Evolutionary conservation across 179 eudicot genomes (phyloP).

Genomic region (Spergularia azorica): DNA sequence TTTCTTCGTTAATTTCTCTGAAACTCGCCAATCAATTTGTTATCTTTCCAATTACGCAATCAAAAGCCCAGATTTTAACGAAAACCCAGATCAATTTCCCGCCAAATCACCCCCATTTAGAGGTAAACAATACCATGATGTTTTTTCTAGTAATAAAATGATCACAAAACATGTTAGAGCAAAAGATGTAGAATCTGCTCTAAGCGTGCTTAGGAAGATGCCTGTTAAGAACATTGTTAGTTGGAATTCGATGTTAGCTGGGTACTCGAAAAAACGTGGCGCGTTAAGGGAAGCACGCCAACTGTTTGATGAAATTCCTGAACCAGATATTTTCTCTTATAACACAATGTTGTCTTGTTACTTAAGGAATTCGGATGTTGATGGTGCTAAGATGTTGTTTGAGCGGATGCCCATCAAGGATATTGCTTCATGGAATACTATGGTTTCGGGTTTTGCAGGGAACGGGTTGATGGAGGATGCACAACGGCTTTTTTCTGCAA

Average conservation of each 20-base stretch:
- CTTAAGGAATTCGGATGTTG: conserved; percentile 49
- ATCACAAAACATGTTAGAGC: conserved; percentile 50
- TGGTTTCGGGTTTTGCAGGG: conserved; percentile 65
- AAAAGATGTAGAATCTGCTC: conserved; percentile 69
- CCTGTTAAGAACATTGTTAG: conserved; percentile 49
- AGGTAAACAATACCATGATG: conserved; percentile 3
- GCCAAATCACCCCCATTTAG: conserved; percentile 9
- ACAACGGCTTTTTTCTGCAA: conserved; percentile 42
- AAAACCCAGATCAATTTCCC: conserved; percentile 22
- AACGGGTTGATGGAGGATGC: conserved; percentile 71
- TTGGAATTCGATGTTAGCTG: conserved; percentile 81
- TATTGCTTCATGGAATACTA: conserved; percentile 80
- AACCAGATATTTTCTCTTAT: conserved; percentile 65
- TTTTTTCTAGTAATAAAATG: conserved; percentile 55
- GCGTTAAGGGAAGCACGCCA: conserved; percentile 58
- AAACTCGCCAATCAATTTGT: conserved; percentile 14
- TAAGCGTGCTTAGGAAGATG: conserved; percentile 52
- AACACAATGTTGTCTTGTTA: conserved; percentile 83
- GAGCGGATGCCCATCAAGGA: conserved; percentile 59
- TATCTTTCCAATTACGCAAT: conserved; percentile 27
- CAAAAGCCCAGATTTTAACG: conserved; percentile 23
- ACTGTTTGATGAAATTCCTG: conserved; percentile 75
- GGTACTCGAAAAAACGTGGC: conserved; percentile 50
- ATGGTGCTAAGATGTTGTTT: conserved; percentile 54
- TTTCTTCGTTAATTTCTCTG: conserved; percentile 17